phyloP scores from a whole-genome alignment of 108 stramenopile species.

The Skeletonema marinoi region DNA sequence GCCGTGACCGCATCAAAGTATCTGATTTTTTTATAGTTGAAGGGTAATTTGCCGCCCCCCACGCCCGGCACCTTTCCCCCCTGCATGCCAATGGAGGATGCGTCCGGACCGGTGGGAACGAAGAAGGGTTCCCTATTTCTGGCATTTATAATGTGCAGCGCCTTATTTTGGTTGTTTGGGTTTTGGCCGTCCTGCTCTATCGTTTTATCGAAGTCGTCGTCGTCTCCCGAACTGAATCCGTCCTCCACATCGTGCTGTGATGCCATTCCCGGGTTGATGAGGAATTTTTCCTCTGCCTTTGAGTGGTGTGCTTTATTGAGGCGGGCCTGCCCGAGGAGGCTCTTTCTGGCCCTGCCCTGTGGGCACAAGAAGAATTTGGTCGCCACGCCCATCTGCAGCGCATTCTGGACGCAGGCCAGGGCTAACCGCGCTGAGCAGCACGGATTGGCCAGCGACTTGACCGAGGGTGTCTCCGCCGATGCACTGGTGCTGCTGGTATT shows the following conservation, averaged over 20 bases:
- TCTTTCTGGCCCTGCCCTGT: slow-evolving; percentile 65
- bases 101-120: slow-evolving; percentile 29
- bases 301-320: background rate
- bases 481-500: background rate
- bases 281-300: slow-evolving; percentile 34
- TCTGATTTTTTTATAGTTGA: slow-evolving; percentile 74
- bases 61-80: slow-evolving; percentile 12
- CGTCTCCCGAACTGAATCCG: slow-evolving; percentile 45
- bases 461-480: background rate
- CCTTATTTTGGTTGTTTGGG: slow-evolving; percentile 39
- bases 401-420: slow-evolving; percentile 68
- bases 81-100: slow-evolving; percentile 28
- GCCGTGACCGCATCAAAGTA: slow-evolving; percentile 81
- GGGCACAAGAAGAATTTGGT: slow-evolving; percentile 81
- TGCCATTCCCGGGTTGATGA: slow-evolving; percentile 7
- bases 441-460: slow-evolving; percentile 35
- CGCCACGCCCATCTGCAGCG: slow-evolving; percentile 65
- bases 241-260: slow-evolving; percentile 12
- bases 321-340: slow-evolving; percentile 7
- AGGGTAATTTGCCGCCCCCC: slow-evolving; percentile 62
- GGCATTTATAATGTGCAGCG: background rate
- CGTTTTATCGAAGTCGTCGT: slow-evolving; percentile 36
- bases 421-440: slow-evolving; percentile 64
- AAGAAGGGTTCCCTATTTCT: slow-evolving; percentile 30
- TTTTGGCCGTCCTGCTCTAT: background rate